Evolutionary conservation across 1,139 yeast genomes (phyloP).

Genomic region (Protomyces macrosporus): DNA sequence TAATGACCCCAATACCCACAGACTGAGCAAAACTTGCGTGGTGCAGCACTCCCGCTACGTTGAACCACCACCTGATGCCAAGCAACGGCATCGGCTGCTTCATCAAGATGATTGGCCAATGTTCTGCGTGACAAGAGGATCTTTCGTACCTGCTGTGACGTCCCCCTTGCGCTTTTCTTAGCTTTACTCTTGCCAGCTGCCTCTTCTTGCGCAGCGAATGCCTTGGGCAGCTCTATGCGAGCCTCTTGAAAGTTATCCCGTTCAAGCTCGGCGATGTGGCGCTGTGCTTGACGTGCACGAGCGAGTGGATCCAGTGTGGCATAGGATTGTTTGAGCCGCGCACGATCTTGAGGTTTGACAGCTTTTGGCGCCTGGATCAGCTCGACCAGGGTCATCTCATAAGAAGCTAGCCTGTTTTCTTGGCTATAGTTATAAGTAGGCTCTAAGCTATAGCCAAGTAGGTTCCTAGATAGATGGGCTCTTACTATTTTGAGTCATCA

Average conservation of each 20-base stretch:
- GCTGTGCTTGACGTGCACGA: slow-evolving; percentile 35
- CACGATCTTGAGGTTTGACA: neutral
- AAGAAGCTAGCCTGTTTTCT: neutral
- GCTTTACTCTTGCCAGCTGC: neutral
- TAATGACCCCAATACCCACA: slow-evolving; percentile 44
- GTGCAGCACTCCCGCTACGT: slow-evolving; percentile 39
- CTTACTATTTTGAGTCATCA: too few relatives aligned
- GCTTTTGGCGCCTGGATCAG: neutral
- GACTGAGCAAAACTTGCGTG: slow-evolving; percentile 40
- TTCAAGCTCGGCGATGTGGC: slow-evolving; percentile 42
- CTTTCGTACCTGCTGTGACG: slow-evolving; percentile 28
- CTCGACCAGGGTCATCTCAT: slow-evolving; percentile 8
- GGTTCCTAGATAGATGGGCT: too few relatives aligned
- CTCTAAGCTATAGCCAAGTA: too few relatives aligned
- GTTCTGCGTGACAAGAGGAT: slow-evolving; percentile 43
- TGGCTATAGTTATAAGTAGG: neutral
- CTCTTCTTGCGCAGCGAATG: neutral
- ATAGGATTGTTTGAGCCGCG: slow-evolving; percentile 18
- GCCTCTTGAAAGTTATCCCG: slow-evolving; percentile 41
- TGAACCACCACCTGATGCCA: slow-evolving; percentile 36
- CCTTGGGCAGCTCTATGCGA: slow-evolving; percentile 42
- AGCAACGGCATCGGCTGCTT: slow-evolving; percentile 39
- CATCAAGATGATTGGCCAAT: slow-evolving; percentile 43
- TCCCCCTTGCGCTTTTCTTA: neutral
- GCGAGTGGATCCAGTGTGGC: slow-evolving; percentile 35